A percentile compares a stretch with the other conserved stretches of the same genome.
Conservation (phyloP, 2,329 filamentous ascomycete species). For the Colletotrichum chrysophilum region DNA sequence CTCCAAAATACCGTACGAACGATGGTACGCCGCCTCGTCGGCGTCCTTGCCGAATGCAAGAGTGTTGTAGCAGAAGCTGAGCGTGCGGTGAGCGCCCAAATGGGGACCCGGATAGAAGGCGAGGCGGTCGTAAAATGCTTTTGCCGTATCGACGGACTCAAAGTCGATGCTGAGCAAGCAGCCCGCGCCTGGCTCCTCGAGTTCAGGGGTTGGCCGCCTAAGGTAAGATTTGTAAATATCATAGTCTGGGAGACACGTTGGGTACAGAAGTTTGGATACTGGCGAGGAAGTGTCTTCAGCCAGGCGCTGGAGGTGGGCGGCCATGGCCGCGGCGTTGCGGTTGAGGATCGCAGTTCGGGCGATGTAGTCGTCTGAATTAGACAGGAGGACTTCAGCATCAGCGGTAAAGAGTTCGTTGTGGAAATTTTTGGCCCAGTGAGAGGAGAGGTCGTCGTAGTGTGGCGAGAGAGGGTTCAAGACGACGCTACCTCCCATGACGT, state of each 20-base stretch:
- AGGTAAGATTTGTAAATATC: constrained; percentile 42
- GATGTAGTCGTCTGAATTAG: constrained; percentile 50
- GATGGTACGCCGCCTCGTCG: constrained; percentile 40
- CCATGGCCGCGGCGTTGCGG: constrained; percentile 48
- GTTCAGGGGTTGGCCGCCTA: constrained; percentile 44
- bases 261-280: constrained; percentile 49
- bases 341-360: constrained; percentile 43
- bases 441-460: constrained; percentile 43
- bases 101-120: constrained; percentile 58
- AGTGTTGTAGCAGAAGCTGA: constrained; percentile 53
- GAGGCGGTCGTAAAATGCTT: constrained; percentile 54
- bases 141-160: constrained; percentile 39
- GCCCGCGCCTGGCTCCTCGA: constrained; percentile 57
- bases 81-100: constrained; percentile 56
- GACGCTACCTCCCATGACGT: constrained; percentile 58
- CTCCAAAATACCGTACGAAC: constrained; percentile 39
- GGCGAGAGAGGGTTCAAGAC: constrained; percentile 53
- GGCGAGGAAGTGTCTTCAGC: constrained; percentile 35
- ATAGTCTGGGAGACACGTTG: constrained; percentile 39
- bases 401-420: constrained; percentile 51
- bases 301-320: constrained; percentile 38
- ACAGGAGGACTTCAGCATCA: constrained; percentile 51
- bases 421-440: constrained; percentile 23
- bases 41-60: constrained; percentile 45
- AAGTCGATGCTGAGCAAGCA: constrained; percentile 61